These are phyloP conservation scores for Penium margaritaceum DNA, from an alignment of 139 green algal genomes.

Conservation along the genomic window DNA sequence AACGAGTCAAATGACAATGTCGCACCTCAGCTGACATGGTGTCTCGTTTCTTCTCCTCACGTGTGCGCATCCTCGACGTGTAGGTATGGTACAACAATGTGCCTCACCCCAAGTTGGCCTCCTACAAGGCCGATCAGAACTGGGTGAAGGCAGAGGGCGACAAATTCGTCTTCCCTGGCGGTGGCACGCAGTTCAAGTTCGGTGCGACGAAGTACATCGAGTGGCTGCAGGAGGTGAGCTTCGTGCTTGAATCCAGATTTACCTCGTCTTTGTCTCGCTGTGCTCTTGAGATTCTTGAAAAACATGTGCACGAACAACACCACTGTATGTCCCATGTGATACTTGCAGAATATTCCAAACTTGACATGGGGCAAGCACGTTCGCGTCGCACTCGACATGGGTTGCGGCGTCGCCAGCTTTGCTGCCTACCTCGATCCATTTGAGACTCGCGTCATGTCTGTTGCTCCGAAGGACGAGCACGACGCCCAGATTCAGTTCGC, in stretches of 20 bases:
- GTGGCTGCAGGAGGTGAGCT: slow-evolving; percentile 28
- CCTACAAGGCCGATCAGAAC: slow-evolving; percentile 33
- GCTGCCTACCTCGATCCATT: slow-evolving; percentile 25
- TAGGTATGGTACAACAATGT: slow-evolving; percentile 39
- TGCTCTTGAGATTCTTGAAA: no score
- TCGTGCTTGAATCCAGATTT: no score
- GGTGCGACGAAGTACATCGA: slow-evolving; percentile 32
- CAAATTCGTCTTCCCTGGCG: slow-evolving; percentile 33
- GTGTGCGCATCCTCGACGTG: no score
- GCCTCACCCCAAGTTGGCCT: slow-evolving; percentile 6
- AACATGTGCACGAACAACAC: no score
- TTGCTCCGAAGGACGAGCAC: slow-evolving; percentile 11
- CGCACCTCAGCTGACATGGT: no score
- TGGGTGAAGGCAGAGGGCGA: slow-evolving; percentile 25
- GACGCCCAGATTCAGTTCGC: slow-evolving; percentile 35
- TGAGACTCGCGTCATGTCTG: background rate
- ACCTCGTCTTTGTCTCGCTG: no score
- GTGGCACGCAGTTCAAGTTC: slow-evolving; percentile 19
- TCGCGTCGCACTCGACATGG: slow-evolving; percentile 2
- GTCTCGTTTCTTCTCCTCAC: no score
- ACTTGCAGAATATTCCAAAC: no score
- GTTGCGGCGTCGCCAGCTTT: slow-evolving; percentile 6
- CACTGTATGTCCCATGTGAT: no score
- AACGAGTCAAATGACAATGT: no score
- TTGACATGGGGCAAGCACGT: slow-evolving; percentile 6